phyloP scores from a whole-genome alignment of 345 rosid genomes.

The Linum usitatissimum region DNA sequence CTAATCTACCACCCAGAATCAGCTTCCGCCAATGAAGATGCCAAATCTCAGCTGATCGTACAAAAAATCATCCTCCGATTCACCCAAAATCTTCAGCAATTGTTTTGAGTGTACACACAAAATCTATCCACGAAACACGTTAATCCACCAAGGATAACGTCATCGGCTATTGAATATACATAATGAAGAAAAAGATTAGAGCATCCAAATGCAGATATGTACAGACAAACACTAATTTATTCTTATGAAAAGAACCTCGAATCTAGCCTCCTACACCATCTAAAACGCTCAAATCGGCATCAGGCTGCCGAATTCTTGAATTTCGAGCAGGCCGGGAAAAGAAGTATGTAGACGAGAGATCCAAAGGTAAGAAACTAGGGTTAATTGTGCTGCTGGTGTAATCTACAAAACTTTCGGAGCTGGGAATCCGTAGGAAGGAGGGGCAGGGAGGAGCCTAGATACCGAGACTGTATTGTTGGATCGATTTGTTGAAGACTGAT shows the following conservation, averaged over 20 bases:
- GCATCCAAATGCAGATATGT: background rate
- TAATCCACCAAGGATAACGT: background rate
- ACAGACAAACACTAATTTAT: background rate
- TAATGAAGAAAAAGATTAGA: background rate
- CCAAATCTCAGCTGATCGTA: background rate
- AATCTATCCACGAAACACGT: background rate
- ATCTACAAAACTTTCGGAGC: slow-evolving; percentile 9
- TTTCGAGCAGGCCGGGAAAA: background rate
- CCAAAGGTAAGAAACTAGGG: slow-evolving; percentile 8
- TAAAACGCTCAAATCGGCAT: background rate
- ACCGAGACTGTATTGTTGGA: background rate
- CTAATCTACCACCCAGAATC: background rate
- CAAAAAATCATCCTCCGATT: slow-evolving; percentile 8
- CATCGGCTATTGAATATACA: background rate
- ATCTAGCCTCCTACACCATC: slow-evolving; percentile 9
- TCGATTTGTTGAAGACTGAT: too few relatives aligned
- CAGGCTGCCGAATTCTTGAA: background rate
- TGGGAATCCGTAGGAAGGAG: background rate
- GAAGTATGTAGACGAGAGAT: slow-evolving; percentile 6
- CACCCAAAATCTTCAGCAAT: slow-evolving; percentile 7
- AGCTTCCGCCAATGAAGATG: background rate
- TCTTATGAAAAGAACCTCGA: background rate
- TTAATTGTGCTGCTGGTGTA: background rate
- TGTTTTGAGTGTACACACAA: background rate
- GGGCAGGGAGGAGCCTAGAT: background rate